Base-by-base conservation (phyloP, 495 filamentous ascomycete species). In the Penicillium lividum region DNA sequence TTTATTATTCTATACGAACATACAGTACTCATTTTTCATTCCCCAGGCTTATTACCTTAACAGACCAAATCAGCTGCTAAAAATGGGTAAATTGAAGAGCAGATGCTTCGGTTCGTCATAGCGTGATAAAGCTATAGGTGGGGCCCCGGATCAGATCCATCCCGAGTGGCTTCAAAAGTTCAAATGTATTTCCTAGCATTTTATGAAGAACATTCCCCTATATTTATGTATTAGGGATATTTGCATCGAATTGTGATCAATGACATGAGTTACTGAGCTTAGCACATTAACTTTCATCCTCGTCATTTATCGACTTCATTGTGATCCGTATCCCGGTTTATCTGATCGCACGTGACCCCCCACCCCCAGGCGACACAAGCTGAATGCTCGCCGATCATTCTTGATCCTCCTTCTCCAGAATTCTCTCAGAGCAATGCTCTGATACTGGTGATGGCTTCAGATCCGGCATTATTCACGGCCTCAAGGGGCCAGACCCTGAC, bases 401-500 rank as follows among this genome's bases (percentile, higher is more conserved):
- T 16, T 30, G 4, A 48, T 58, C 15, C 31, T 15, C 48, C 18
- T 45, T 34, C 44, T 43, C 16, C 27, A 40, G 29, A 36, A 10
- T 54, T 40, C 7, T 18, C 16, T 4, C 16, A 29, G 18, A 51
- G 63, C 40, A 62, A 71, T 71, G 66, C 51, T 28, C 57, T 15
- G 18, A 44, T 28, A 5, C 38, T 25, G 53, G 60, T 66, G 61
- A 77, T 73, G 76, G 62, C 73, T 48, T 69, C 64, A 44, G 67
- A 62, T 60, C 67, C 63, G 53, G 58, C 73, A 46, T 54, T 81
- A 42, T 83, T 86, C 65, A 86, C 83, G 22, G 86, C 90, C 34
- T 90, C 86, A 6, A 79, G 83, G 47, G 69, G 85, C 7, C 94
- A 98, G 69, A 88, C 88, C 3, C 70, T 84, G 43, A 90, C 92